These are phyloP conservation scores for Brettanomyces nanus DNA, from an alignment of 805 yeast genomes.

Conservation along the genomic window DNA sequence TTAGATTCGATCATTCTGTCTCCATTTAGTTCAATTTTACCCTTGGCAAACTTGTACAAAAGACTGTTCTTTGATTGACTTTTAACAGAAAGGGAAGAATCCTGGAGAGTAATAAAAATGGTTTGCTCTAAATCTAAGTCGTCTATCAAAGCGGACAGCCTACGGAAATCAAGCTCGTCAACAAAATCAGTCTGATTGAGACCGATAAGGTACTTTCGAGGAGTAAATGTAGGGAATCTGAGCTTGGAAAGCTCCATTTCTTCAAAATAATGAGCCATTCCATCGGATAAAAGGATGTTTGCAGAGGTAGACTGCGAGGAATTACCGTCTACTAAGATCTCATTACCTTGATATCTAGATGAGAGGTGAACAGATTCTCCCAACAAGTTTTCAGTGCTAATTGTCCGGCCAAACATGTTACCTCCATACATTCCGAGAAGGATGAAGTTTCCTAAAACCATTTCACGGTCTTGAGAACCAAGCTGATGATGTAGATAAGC, in stretches of 20 bases:
- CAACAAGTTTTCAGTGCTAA: constrained; percentile 19
- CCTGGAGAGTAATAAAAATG: constrained; percentile 42
- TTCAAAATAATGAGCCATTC: constrained; percentile 42
- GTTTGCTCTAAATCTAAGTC: constrained; percentile 47
- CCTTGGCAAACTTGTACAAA: constrained; percentile 59
- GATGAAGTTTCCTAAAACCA: constrained; percentile 26
- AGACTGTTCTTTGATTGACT: constrained; percentile 19
- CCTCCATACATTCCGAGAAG: constrained; percentile 41
- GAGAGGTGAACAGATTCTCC: constrained; percentile 17
- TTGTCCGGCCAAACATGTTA: constrained; percentile 13
- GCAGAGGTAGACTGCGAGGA: constrained; percentile 26
- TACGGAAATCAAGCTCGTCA: constrained; percentile 58
- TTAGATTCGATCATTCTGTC: constrained; percentile 37
- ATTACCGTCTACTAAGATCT: constrained; percentile 31
- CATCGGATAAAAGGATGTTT: constrained; percentile 38
- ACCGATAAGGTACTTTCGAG: constrained; percentile 52
- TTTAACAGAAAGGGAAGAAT: background rate
- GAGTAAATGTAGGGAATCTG: constrained; percentile 33
- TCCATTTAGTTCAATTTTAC: constrained; percentile 31
- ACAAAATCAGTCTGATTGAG: constrained; percentile 56
- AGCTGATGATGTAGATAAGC: constrained; percentile 31
- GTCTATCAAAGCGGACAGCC: constrained; percentile 47
- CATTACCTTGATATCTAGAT: constrained; percentile 25
- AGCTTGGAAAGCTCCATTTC: constrained; percentile 16
- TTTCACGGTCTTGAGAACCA: constrained; percentile 23